Base-by-base conservation (phyloP, 2,329 filamentous ascomycete species). In the Penicillium sp. region DNA sequence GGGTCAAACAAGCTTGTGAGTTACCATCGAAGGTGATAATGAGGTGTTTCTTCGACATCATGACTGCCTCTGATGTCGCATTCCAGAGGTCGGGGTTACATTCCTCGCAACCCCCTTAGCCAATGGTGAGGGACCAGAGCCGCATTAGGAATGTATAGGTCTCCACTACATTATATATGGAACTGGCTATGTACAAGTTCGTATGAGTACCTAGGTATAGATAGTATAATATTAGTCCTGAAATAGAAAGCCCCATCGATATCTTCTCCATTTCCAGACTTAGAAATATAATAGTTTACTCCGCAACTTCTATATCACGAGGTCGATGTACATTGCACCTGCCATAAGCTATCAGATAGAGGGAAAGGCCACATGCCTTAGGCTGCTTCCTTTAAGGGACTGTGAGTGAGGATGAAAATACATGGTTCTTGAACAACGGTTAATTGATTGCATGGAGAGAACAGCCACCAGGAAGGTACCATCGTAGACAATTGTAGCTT, bases 61-160 rank as follows among this genome's bases (percentile, higher is more conserved):
- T 54, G 33, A 47, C 38, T n/a, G 25, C 19, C 19, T 31, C 23
- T 25, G 27, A 50, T 37, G 54, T 58, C 48, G 38, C 60, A 64
- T 64, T 64, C 54, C 58, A 53, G 25, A 17, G 31, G 50, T 25
- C 47, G 42, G 35, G 52, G 61, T 63, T 60, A 45, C 61, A 65
- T 65, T 65, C 62, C 35, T 60, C 41, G 29, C 25, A 42, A 41
- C 17, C 17, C 13, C 10, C 56, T 54, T 38, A 23, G n/a, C 58
- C 55, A 61, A 59, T 61, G 19, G 17, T 6, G n/a, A 21, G 21
- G 3, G 13, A 8, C 12, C 2, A 27, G 19, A 46, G 33, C 60
- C 60, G 60, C 47, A 53, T 62, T 45, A 38, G 55, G 60, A 49
- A 56, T 48, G 21, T 43, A 15, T 0, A 25, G 31, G 6, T 35